Evolutionary conservation across 1,284 basidiomycete species (phyloP), one percentile per base, ranked within the genome.

Genomic region (Mycocalia duriaeana): DNA sequence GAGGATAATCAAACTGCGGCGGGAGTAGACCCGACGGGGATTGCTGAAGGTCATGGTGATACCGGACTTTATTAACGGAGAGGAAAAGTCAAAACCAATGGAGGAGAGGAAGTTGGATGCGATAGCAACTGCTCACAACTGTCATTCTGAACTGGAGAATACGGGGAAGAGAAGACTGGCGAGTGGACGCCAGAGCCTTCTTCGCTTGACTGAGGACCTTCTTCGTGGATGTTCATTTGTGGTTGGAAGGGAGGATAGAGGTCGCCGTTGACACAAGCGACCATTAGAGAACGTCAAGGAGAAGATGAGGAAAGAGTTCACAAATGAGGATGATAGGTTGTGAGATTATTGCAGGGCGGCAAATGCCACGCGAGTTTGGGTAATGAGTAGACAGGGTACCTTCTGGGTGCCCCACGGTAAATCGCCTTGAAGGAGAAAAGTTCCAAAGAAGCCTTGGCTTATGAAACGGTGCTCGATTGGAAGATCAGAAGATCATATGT

Each of bases 141-240:
- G 68, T 75, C 69, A 50, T 64, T 62, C 66, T 70, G 65, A 41
- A 65, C 58, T 52, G 71, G 66, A 57, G 70, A 66, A 62, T 76
- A 80, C 34, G 72, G 66, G 34, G 72, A 75, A 65, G 72, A 74
- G 65, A 78, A 81, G 50, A 78, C 74, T 57, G 84, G 84, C 3
- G 84, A 85, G 58, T 83, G 82, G 24, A 85, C 64, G 52, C 79
- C 81, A 47, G 84, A 85, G 58, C 81, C 79, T 58, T 84, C 82
- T 59, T 85, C 82, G 62, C 79, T 82, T 14, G 82, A 83, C 64
- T 81, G 80, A 45, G 74, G 74, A 36, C 79, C 76, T 57, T 85
- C 82, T 59, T 85, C 82, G 49, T 71, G 63, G 51, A 73, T 67
- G n/a, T n/a, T n/a, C 62, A 74, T 71, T 48, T 60, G 54, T 48